Evolutionary conservation across 148 eudicot genomes (phyloP).

Genomic region (Dysphania ambrosioides): DNA sequence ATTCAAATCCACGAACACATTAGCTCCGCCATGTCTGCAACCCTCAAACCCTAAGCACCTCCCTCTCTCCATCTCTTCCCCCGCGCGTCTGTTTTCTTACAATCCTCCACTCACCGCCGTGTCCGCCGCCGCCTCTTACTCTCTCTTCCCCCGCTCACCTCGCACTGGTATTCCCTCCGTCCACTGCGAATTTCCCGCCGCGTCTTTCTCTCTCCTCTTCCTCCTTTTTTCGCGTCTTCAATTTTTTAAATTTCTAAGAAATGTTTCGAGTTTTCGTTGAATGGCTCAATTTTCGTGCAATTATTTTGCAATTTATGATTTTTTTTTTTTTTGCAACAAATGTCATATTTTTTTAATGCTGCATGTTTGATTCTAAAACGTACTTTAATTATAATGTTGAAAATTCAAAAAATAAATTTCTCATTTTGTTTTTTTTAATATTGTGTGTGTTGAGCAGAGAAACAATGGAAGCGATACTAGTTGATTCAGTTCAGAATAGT

Average conservation of each 20-base stretch:
- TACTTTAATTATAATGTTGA: neutral
- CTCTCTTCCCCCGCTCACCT: neutral
- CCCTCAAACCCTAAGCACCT: conserved; percentile 28
- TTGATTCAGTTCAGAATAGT: conserved; percentile 66
- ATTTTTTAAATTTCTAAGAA: neutral
- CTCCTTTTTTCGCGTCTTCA: neutral
- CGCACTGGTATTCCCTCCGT: neutral
- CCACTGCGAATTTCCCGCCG: neutral
- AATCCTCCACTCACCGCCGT: neutral
- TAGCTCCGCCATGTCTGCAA: conserved; percentile 23
- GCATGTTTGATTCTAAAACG: neutral
- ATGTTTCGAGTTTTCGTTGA: neutral
- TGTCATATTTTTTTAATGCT: neutral
- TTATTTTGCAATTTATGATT: too few relatives aligned
- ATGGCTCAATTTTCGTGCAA: neutral
- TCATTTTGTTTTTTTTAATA: neutral
- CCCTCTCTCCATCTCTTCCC: conserved; percentile 3
- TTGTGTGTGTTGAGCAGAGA: conserved; percentile 22
- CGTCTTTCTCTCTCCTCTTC: too few relatives aligned
- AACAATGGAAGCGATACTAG: conserved; percentile 72
- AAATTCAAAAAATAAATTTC: neutral
- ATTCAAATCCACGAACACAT: conserved; percentile 22
- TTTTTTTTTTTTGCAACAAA: neutral
- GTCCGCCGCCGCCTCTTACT: neutral
- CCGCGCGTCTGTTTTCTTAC: neutral